Conservation (phyloP, 371 early-diverging fungal genomes). For the Polyrhizophydium stewartii region DNA sequence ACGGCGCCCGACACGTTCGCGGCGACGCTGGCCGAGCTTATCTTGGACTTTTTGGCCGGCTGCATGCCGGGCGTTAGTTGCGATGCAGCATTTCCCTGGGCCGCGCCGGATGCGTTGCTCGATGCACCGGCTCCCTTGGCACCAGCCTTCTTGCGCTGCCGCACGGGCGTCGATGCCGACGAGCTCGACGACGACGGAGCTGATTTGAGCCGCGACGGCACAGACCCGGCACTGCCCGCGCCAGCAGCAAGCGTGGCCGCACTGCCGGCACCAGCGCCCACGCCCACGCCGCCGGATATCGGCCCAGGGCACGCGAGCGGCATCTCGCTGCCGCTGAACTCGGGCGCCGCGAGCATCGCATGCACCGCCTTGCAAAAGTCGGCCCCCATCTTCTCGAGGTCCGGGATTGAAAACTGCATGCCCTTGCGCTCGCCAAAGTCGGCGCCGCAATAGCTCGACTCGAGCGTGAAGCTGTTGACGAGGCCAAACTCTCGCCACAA, state of each 20-base stretch:
- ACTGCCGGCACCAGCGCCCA: background rate
- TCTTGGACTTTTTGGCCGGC: too few relatives aligned
- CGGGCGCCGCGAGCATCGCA: background rate
- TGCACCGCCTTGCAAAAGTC: slow-evolving; percentile 12
- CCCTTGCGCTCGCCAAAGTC: slow-evolving; percentile 28
- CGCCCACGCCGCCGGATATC: background rate
- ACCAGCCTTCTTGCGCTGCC: background rate
- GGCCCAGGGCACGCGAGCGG: background rate
- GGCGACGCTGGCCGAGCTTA: background rate
- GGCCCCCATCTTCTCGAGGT: slow-evolving; percentile 15
- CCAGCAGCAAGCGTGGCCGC: background rate
- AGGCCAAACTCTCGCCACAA: slow-evolving; percentile 29
- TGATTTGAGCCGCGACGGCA: background rate
- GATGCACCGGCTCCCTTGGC: background rate
- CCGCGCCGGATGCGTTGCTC: background rate
- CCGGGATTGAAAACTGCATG: slow-evolving; percentile 17
- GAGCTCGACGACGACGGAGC: background rate
- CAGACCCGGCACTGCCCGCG: background rate
- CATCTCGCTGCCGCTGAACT: background rate
- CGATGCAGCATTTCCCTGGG: background rate
- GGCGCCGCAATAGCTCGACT: slow-evolving; percentile 34
- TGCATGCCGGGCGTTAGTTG: too few relatives aligned
- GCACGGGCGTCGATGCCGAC: background rate
- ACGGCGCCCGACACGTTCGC: too few relatives aligned
- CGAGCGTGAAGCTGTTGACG: slow-evolving; percentile 35